Evolutionary conservation across 441 rosid genomes (phyloP), one percentile per base, ranked within the genome.

Genomic region (Erodium chrysanthum): DNA sequence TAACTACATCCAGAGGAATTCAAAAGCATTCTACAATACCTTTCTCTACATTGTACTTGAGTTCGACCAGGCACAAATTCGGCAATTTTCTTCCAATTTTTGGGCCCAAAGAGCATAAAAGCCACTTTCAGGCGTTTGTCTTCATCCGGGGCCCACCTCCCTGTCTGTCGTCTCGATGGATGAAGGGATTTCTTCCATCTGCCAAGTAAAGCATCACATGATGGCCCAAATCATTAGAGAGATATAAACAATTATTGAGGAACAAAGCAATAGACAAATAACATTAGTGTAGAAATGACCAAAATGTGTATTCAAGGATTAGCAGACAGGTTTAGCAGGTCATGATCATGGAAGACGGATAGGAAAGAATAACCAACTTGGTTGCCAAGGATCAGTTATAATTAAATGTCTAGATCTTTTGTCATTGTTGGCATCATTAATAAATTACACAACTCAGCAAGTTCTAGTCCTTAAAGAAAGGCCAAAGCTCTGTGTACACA

Each of bases 101-200:
- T 86, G 25, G 89, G 76, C 68, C 93, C 96, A 83, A 87, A 91
- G 78, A 94, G 86, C 79, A 76, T 77, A 65, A 82, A 90, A 68
- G 99, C 95, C 65, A 90, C 90, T 78, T 71, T 88, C 79, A 94
- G 69, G 71, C 87, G 60, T 54, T 54, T 54, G 22, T 54, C 60
- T 54, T 54, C 60, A 66, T 90, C 90, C 8, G 42, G 12, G 70
- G 75, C 80, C 90, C 96, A 94, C 71, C 77, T 83, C 63, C 97
- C 97, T 23, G 72, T 75, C 72, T 78, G 78, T 66, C 67, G 68
- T 68, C 81, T 84, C 20, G 65, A 72, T 54, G 96, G 92, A 67
- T 82, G 82, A 37, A 92, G 89, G 27, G 90, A 69, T 77, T 89
- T 88, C 64, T 67, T 78, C 97, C 97, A 94, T 76, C 99, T 94